Evolutionary conservation across 2,329 filamentous ascomycete genomes (phyloP).

Genomic region (Alternaria sp.): DNA sequence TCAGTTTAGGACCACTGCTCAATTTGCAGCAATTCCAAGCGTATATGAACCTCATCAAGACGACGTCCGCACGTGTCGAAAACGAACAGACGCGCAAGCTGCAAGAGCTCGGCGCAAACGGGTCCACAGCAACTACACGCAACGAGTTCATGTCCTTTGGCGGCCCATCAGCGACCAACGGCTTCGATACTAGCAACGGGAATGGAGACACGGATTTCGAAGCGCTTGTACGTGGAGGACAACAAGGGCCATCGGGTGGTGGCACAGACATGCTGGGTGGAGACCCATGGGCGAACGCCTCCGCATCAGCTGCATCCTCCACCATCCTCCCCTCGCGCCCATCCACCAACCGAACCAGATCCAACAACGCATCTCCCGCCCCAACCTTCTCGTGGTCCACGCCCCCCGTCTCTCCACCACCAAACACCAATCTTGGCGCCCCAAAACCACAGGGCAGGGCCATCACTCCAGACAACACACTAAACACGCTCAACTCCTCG

Average conservation of each 20-base stretch:
- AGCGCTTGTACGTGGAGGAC: constrained; percentile 80
- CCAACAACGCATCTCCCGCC: constrained; percentile 38
- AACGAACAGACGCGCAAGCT: constrained; percentile 88
- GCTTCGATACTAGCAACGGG: constrained; percentile 61
- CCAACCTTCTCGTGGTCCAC: constrained; percentile 57
- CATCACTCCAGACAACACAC: constrained; percentile 59
- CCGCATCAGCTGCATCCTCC: constrained; percentile 40
- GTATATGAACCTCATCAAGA: constrained; percentile 89
- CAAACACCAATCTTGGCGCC: constrained; percentile 30
- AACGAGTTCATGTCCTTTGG: constrained; percentile 76
- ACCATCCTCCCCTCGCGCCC: constrained; percentile 41
- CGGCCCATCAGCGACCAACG: constrained; percentile 59
- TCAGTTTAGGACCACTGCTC: constrained; percentile 87
- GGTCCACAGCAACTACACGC: constrained; percentile 59
- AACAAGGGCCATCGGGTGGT: constrained; percentile 45
- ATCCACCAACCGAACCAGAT: constrained; percentile 30
- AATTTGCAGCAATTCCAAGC: constrained; percentile 83
- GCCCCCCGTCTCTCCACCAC: constrained; percentile 45
- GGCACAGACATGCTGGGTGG: constrained; percentile 51
- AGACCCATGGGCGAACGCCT: constrained; percentile 50
- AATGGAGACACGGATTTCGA: constrained; percentile 81
- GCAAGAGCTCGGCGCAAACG: constrained; percentile 75
- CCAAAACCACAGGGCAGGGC: constrained; percentile 49
- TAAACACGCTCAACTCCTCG: constrained; percentile 48
- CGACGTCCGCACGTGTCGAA: constrained; percentile 79